Base-by-base conservation (phyloP, 768 basidiomycete genomes). In the Pisolithus orientalis region DNA sequence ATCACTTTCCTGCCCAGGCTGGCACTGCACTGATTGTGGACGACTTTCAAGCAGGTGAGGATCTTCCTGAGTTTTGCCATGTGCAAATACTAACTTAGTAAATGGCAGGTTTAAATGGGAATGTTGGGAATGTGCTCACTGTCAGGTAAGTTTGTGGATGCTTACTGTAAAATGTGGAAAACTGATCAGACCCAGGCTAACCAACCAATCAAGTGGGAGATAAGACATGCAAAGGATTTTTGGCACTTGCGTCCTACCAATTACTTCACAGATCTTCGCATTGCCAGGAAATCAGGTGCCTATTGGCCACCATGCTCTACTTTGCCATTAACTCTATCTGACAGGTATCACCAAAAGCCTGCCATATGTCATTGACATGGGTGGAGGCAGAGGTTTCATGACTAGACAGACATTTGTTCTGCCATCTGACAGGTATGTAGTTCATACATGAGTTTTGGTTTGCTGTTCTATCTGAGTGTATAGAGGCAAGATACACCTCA, bases 21-120 rank as follows among this genome's bases (percentile, higher is more conserved):
- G 81, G 72, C 84, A 87, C 61, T 92, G 90, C 62, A 55, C 50
- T 14, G 52, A 63, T 6, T 92, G 90, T 59, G 89, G 90, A 28
- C 78, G 87, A 25, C 66, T 91, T 38, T 87, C 87, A 7, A 82
- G 80, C 70, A 78, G 88, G 88, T 89, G 53, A 44, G 75, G 60
- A 43, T 47, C 28, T 17, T 28, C 27, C 21, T 21, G 21, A 21
- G 21, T 25, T 17, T 24, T 21, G 38, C 51, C 28, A 21, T 17
- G 34, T 14, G 38, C 3, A 24, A 43, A 9, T 29, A 28, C 6
- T 34, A 56, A 51, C 59, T 37, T 40, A 46, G 47, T 37, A 40
- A 45, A 17, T 44, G 40, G 39, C 27, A 90, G 89, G 58, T 82
- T 64, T 47, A 84, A 83, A 65, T 90, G 87, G 87, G 79, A 87